Base-by-base conservation (phyloP, 345 rosid genomes). In the Citrus glauca region DNA sequence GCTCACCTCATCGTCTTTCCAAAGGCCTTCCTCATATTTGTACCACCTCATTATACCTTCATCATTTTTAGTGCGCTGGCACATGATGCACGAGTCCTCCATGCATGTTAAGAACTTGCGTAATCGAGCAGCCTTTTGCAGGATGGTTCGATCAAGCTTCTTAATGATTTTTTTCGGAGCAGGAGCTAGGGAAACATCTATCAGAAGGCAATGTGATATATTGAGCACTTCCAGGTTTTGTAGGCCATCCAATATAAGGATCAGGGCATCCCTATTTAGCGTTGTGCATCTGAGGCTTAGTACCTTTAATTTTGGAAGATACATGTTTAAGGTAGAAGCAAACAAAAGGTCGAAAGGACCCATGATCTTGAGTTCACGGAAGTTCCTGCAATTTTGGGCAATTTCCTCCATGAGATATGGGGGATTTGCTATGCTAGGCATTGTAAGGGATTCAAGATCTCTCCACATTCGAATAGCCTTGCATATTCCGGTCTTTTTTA, bases 21-120 rank as follows among this genome's bases (percentile, higher is more conserved):
- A 93, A 40, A 86, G 82, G 64, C 90, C 94, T 85, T 92, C 91
- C 71, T 93, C 95, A 20, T 93, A 95, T 86, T 78, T 90, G 71
- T 95, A 88, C 98, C 98, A 93, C 77, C 94, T 88, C 91, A 95
- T 83, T 20, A 91, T 80, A 80, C 98, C 98, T 81, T 91, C 95
- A 37, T 95, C 97, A 19, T 8, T 81, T 77, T 61, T 87, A 3
- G 93, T 89, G 77, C 91, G 81, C 71, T 91, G 89, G 80, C 97
- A 95, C 98, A 94, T 89, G 69, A 74, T 75, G 45, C 94, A 92
- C 3, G 87, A 81, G 60, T 84, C 84, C 20, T 88, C 86, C 90
- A 85, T 86, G 85, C 98, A 94, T 11, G 86, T 88, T 16, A 86
- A 38, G 82, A 94, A 92, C 79, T 87, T 75, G 4, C 86, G 87